phyloP scores from a whole-genome alignment of 139 green algal genomes.

The Chlorella sp. region DNA sequence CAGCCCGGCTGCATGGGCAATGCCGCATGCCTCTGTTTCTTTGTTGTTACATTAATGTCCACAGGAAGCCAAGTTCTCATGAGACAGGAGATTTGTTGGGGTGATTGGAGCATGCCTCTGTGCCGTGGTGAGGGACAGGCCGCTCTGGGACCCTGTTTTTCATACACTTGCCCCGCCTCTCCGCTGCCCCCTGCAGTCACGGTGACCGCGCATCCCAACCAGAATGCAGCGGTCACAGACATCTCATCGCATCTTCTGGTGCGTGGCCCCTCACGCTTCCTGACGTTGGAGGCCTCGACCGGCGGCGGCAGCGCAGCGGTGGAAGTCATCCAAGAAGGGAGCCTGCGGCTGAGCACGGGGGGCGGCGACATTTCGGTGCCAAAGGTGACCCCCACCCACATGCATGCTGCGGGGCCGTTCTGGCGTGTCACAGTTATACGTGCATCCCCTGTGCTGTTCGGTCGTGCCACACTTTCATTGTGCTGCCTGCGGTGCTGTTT shows the following conservation, averaged over 20 bases:
- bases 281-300: background rate
- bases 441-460: background rate
- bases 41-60: background rate
- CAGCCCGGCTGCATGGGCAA: background rate
- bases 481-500: no score
- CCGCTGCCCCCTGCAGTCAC: background rate
- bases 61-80: no score
- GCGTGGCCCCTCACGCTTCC: slow-evolving; percentile 10
- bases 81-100: no score
- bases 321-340: slow-evolving; percentile 29
- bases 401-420: no score
- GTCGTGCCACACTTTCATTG: background rate
- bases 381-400: background rate
- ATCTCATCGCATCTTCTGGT: background rate
- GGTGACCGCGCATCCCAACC: background rate
- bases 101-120: no score
- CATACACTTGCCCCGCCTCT: background rate
- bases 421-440: background rate
- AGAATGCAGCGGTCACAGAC: background rate
- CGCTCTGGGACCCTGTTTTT: no score
- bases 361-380: slow-evolving; percentile 33
- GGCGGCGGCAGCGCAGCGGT: slow-evolving; percentile 5
- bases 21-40: background rate
- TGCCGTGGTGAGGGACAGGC: background rate
- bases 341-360: slow-evolving; percentile 15